phyloP scores from a whole-genome alignment of 139 green algal species.

The Edaphochlamys debaryana region DNA sequence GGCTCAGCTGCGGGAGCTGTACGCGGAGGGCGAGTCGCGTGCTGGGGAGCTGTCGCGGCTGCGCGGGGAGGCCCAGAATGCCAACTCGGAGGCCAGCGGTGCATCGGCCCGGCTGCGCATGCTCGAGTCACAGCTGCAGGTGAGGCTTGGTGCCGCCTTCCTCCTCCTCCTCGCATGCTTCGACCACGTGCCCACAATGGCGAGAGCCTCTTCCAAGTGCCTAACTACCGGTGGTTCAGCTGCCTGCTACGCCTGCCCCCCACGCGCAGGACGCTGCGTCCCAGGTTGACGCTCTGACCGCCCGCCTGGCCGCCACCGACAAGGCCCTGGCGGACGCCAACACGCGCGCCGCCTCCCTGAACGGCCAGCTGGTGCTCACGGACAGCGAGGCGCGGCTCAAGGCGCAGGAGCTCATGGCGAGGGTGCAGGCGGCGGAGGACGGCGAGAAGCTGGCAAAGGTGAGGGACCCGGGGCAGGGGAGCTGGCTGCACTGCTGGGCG shows the following conservation, averaged over 20 bases:
- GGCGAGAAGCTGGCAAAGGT: constrained; percentile 39
- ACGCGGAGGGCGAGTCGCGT: constrained; percentile 21
- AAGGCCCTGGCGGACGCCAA: constrained; percentile 41
- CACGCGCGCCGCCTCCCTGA: constrained; percentile 28
- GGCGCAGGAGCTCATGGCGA: constrained; percentile 27
- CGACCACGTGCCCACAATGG: too few relatives aligned
- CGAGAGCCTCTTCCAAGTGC: too few relatives aligned
- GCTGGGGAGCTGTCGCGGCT: constrained; percentile 33
- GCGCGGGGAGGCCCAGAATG: constrained; percentile 7
- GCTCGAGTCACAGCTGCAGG: constrained; percentile 35
- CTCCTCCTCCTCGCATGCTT: too few relatives aligned
- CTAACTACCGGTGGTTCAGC: too few relatives aligned
- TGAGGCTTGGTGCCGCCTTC: neutral
- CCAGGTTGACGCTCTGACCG: constrained; percentile 11
- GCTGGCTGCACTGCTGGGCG: neutral
- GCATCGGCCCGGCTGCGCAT: neutral
- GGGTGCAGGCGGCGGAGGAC: constrained; percentile 35
- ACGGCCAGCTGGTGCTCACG: constrained; percentile 37
- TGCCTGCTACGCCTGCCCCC: too few relatives aligned
- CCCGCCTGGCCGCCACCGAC: constrained; percentile 35
- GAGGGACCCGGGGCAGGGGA: neutral
- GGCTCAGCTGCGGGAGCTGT: constrained; percentile 34
- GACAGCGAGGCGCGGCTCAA: constrained; percentile 48
- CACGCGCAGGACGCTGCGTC: too few relatives aligned
- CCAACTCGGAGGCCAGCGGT: constrained; percentile 4